phyloP scores from a whole-genome alignment of 1,139 yeast genomes.

The Suhomyces panamericanus region DNA sequence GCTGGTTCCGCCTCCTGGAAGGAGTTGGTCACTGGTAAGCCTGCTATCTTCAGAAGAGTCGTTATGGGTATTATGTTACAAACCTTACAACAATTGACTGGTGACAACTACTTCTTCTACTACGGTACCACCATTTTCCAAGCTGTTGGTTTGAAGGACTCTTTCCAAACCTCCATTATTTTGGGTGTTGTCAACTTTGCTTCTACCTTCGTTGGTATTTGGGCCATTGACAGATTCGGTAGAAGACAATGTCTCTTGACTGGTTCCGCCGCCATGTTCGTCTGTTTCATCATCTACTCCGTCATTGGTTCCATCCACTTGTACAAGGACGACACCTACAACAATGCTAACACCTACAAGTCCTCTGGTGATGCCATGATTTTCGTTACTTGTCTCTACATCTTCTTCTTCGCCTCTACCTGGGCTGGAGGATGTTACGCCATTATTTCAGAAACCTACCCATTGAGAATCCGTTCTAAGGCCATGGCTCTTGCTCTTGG shows the following conservation, averaged over 20 bases:
- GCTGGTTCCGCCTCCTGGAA: constrained; percentile 50
- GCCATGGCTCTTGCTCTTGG: constrained; percentile 77
- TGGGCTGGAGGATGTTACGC: constrained; percentile 90
- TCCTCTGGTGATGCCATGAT: constrained; percentile 76
- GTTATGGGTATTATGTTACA: constrained; percentile 59
- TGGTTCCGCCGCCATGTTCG: constrained; percentile 49
- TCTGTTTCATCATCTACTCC: constrained; percentile 62
- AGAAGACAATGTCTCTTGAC: constrained; percentile 64
- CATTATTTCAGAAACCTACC: constrained; percentile 76
- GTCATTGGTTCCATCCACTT: constrained; percentile 59
- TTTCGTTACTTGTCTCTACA: constrained; percentile 75
- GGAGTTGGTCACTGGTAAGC: constrained; percentile 26
- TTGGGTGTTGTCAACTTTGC: constrained; percentile 65
- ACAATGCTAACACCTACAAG: constrained; percentile 27
- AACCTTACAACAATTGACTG: constrained; percentile 76
- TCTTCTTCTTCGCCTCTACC: constrained; percentile 80
- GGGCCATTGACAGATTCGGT: constrained; percentile 70
- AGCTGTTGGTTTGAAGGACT: constrained; percentile 72
- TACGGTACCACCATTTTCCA: constrained; percentile 77
- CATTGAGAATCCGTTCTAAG: constrained; percentile 77
- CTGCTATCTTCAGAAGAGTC: constrained; percentile 26
- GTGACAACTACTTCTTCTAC: constrained; percentile 81
- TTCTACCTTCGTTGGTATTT: constrained; percentile 69
- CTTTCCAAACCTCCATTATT: constrained; percentile 72
- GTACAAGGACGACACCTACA: constrained; percentile 49